A percentile compares a stretch with the other conserved stretches of the same genome.
These are phyloP conservation scores for Pseudoperonospora humuli DNA, from an alignment of 352 stramenopile species.

Conservation along the genomic window DNA sequence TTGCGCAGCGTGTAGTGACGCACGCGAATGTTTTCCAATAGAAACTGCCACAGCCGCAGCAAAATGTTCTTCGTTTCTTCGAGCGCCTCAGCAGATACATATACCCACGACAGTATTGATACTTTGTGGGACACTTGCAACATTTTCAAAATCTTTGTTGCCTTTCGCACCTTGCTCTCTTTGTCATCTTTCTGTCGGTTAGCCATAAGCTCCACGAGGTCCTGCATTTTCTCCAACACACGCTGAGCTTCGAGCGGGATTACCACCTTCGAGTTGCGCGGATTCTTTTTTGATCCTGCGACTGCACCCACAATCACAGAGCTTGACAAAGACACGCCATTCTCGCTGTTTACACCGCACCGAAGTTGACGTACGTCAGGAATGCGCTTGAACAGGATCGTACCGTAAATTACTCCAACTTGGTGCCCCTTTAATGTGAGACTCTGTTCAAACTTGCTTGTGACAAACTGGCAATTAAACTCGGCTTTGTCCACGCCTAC, in stretches of 20 bases:
- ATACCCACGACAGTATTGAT: slow-evolving; percentile 87
- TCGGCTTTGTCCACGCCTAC: slow-evolving; percentile 41
- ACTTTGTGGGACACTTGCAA: slow-evolving; percentile 85
- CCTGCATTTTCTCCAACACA: slow-evolving; percentile 86
- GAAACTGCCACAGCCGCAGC: slow-evolving; percentile 79
- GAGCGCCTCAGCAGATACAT: slow-evolving; percentile 67
- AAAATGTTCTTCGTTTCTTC: slow-evolving; percentile 85
- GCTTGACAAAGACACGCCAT: slow-evolving; percentile 81
- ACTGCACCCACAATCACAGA: slow-evolving; percentile 76
- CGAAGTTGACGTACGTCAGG: slow-evolving; percentile 80
- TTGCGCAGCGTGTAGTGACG: slow-evolving; percentile 85
- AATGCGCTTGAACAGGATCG: slow-evolving; percentile 85
- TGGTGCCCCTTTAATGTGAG: slow-evolving; percentile 83
- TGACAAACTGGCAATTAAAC: slow-evolving; percentile 69
- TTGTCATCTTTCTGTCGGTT: slow-evolving; percentile 86
- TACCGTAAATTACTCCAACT: slow-evolving; percentile 82
- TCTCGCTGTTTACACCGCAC: slow-evolving; percentile 82
- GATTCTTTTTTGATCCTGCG: slow-evolving; percentile 47
- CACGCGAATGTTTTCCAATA: slow-evolving; percentile 87
- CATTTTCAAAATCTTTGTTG: slow-evolving; percentile 87
- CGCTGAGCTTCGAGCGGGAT: slow-evolving; percentile 81
- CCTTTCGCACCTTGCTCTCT: slow-evolving; percentile 85
- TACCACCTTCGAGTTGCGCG: slow-evolving; percentile 66
- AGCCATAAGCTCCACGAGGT: slow-evolving; percentile 81
- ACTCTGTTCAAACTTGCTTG: slow-evolving; percentile 82